Conservation (phyloP, 2,329 filamentous ascomycete genomes). For the Xylaria sp. region DNA sequence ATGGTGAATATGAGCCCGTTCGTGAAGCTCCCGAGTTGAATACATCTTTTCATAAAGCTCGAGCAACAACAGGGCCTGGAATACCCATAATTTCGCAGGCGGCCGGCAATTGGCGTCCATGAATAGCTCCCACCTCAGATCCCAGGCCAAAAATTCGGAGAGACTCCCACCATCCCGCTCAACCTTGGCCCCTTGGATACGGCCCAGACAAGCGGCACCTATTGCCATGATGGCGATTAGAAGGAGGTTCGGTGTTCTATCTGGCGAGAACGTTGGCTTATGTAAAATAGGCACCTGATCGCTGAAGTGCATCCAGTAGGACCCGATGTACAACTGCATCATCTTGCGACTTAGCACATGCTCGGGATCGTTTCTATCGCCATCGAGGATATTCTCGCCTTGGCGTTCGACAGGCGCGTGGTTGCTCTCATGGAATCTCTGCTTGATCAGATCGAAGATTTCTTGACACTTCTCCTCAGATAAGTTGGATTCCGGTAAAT, state of each 20-base stretch:
- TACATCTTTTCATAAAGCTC: conserved; percentile 99
- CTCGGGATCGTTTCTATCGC: conserved; percentile 61
- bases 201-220: conserved; percentile 83
- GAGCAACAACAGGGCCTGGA: conserved; percentile 81
- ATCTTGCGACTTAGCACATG: conserved; percentile 78
- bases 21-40: conserved; percentile 83
- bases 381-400: conserved; percentile 72
- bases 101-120: conserved; percentile 85
- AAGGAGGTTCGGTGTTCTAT: conserved; percentile 77
- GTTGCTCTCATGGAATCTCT: conserved; percentile 75
- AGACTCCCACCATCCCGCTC: conserved; percentile 75
- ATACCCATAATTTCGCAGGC: conserved; percentile 92
- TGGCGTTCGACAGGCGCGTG: conserved; percentile 67
- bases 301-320: conserved; percentile 93
- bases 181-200: conserved; percentile 66
- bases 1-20: conserved; percentile 93
- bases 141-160: conserved; percentile 85
- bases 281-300: conserved; percentile 92
- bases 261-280: conserved; percentile 85
- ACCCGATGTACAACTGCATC: conserved; percentile 92
- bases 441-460: conserved; percentile 73
- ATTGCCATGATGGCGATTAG: conserved; percentile 88
- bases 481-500: conserved; percentile 70
- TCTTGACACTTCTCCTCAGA: conserved; percentile 85
- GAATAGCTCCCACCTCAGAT: conserved; percentile 93